Evolutionary conservation across 2,329 filamentous ascomycete species (phyloP).

Genomic region (Cladorrhinum sp.): DNA sequence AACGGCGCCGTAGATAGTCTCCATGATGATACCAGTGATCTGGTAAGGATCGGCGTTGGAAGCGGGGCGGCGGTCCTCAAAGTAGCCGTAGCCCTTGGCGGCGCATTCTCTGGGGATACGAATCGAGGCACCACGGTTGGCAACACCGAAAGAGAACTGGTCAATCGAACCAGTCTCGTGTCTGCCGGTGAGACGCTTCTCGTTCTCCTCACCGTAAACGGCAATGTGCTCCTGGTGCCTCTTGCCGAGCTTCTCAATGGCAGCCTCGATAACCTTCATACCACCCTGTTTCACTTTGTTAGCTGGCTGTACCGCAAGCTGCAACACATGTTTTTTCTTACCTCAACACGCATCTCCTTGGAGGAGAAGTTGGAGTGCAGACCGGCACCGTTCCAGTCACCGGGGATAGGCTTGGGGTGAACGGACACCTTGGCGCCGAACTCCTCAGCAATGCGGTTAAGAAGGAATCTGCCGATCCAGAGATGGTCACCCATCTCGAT

Average conservation of each 20-base stretch:
- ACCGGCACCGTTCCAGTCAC: slow-evolving; percentile 94
- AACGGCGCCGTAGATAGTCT: slow-evolving; percentile 25
- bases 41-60: slow-evolving; percentile 81
- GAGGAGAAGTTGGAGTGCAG: slow-evolving; percentile 94
- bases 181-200: slow-evolving; percentile 83
- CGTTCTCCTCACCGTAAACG: slow-evolving; percentile 94
- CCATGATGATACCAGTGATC: slow-evolving; percentile 45
- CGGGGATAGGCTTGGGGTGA: slow-evolving; percentile 91
- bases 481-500: slow-evolving; percentile 95
- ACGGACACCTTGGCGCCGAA: slow-evolving; percentile 95
- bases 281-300: slow-evolving; percentile 53
- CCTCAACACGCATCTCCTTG: slow-evolving; percentile 77
- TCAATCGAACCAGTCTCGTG: slow-evolving; percentile 98
- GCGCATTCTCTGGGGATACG: slow-evolving; percentile 69
- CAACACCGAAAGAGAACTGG: slow-evolving; percentile 89
- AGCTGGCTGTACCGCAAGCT: background rate
- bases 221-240: slow-evolving; percentile 81
- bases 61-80: slow-evolving; percentile 60
- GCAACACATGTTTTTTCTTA: background rate
- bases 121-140: slow-evolving; percentile 92
- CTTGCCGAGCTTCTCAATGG: slow-evolving; percentile 77
- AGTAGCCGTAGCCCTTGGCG: slow-evolving; percentile 70
- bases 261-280: slow-evolving; percentile 89
- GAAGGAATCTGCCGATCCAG: slow-evolving; percentile 88
- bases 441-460: slow-evolving; percentile 81